A percentile compares a stretch with the other conserved stretches of the same genome.
Conservation (phyloP, 176 grass and related monocot species). For the Ensete ventricosum region DNA sequence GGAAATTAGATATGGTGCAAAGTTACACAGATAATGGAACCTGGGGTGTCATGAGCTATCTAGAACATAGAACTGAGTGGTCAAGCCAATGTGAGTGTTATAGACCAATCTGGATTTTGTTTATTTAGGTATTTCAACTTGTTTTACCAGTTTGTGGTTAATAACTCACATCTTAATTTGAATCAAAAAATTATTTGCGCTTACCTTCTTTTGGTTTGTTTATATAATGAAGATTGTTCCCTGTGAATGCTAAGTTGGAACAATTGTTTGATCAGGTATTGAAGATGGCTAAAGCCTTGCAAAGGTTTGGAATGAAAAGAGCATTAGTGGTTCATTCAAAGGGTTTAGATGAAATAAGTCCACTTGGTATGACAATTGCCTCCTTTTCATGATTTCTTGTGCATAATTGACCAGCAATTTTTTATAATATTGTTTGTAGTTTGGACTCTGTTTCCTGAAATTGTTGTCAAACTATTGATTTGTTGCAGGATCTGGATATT, state of each 20-base stretch:
- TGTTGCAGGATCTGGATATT: conserved; percentile 79
- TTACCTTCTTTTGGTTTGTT: neutral
- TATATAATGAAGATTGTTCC: neutral
- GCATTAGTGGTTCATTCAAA: conserved; percentile 91
- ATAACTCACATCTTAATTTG: neutral
- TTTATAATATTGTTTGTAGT: neutral
- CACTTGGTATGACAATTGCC: conserved; percentile 52
- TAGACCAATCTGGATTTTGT: neutral
- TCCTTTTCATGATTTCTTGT: neutral
- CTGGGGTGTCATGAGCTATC: no score
- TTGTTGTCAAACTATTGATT: neutral
- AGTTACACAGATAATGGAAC: no score
- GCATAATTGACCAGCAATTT: neutral
- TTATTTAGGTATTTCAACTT: neutral
- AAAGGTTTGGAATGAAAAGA: conserved; percentile 84
- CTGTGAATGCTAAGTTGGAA: neutral
- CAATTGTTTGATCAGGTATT: conserved; percentile 35
- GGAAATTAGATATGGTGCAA: no score
- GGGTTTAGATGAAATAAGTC: conserved; percentile 97
- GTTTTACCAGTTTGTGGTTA: neutral
- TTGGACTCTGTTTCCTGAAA: conserved; percentile 16
- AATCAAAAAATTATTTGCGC: neutral
- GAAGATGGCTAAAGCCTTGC: conserved; percentile 95
- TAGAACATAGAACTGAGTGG: no score
- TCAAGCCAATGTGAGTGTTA: no score